Evolutionary conservation across 352 stramenopile species (phyloP), one percentile per base, ranked within the genome.

Genomic region (Globisporangium cystogenes): DNA sequence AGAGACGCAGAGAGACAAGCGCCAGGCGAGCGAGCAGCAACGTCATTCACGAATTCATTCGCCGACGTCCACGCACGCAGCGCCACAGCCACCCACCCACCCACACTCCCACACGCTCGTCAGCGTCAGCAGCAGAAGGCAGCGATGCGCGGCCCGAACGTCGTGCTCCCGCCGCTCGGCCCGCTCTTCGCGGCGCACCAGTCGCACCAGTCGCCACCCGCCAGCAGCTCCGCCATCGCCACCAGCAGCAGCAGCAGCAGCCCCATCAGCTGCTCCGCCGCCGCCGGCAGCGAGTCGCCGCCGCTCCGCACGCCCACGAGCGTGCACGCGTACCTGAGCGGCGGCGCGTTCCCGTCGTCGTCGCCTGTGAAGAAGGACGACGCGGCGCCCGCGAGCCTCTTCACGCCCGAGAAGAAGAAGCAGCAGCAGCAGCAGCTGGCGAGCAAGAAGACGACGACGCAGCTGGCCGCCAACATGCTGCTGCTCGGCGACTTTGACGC

Each of bases 361-460:
- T 89, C 78, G 20, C 78, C 78, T n/a, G 57, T 89, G 8, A 81
- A 81, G 51, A 87, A 89, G 45, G 73, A 82, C 29, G 16, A 39
- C 33, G 33, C 31, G 31, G 31, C 7, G 10, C 15, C 31, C 12
- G 31, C 33, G 12, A 18, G 33, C 33, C 11, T 16, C 12, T 39
- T 39, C 33, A 18, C 12, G 33, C 33, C 33, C 33, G 33, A 39
- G 33, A 39, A 39, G 33, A 39, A 39, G 33, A 39, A 39, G 12
- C 11, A 16, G 33, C 14, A 39, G 14, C 14, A 39, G 33, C 26
- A 29, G 26, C 26, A 29, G 3, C 26, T 5, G 26, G 5, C 42
- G 45, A 51, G 24, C 42, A 67, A 59, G 39, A 65, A 60, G 44
- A 48, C 53, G 39, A 65, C 58, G 44, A 48, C 53, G 39, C 57